Evolutionary conservation across 73 alveolate genomes (phyloP).

Genomic region (Blepharisma stoltei): DNA sequence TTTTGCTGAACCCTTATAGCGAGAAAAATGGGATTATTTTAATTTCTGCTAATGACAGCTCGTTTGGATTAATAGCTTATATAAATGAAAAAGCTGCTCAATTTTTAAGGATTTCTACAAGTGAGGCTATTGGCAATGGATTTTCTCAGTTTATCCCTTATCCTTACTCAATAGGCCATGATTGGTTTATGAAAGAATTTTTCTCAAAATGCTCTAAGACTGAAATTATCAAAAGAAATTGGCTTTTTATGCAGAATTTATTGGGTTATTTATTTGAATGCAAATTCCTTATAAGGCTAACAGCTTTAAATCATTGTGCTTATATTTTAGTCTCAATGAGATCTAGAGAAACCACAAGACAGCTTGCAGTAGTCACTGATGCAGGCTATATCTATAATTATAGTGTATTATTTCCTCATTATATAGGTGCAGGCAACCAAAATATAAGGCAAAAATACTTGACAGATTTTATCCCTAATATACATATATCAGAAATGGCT

Average conservation of each 20-base stretch:
- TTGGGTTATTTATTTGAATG: conserved; percentile 4
- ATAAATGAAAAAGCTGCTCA: background rate
- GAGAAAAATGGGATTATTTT: conserved; percentile 18
- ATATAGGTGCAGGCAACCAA: no score
- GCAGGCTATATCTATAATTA: no score
- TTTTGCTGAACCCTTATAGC: background rate
- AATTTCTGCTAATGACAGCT: background rate
- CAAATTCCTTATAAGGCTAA: no score
- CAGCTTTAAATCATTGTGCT: no score
- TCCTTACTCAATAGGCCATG: background rate
- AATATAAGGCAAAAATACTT: no score
- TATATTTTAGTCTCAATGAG: no score
- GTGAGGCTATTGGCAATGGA: background rate
- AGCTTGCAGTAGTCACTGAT: no score
- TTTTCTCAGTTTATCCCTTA: background rate
- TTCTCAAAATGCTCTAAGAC: background rate
- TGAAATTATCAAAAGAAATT: background rate
- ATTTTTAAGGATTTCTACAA: background rate
- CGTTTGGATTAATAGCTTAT: background rate
- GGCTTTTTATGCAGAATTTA: conserved; percentile 4
- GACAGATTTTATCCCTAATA: no score
- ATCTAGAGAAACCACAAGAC: no score
- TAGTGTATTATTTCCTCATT: no score
- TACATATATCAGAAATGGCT: no score
- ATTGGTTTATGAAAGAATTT: background rate